Conservation (phyloP, 306 rosid genomes). For the Rubus idaeus region DNA sequence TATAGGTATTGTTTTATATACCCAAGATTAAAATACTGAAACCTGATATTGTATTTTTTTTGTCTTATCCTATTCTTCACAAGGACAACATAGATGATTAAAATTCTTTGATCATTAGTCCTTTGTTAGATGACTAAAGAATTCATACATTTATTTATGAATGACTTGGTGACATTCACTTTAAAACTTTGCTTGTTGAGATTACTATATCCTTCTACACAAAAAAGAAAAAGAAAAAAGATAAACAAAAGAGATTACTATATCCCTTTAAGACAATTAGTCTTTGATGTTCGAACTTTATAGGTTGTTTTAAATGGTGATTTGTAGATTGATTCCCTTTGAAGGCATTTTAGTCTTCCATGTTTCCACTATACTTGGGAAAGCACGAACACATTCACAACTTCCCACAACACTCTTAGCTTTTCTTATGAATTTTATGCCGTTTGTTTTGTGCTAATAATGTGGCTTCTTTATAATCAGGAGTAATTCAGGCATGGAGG, state of each 20-base stretch:
- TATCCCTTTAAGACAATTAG: neutral
- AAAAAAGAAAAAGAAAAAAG: neutral
- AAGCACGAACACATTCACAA: neutral
- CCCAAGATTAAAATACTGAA: neutral
- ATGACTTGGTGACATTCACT: neutral
- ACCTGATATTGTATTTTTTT: neutral
- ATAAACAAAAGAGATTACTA: neutral
- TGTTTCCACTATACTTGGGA: neutral
- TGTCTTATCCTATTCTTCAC: neutral
- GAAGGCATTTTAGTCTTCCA: neutral
- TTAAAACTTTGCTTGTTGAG: neutral
- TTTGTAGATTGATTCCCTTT: neutral
- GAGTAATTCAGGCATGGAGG: slow-evolving; percentile 53
- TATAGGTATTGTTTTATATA: neutral
- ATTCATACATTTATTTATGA: neutral
- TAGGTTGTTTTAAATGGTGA: neutral
- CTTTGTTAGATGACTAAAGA: neutral
- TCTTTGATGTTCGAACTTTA: neutral
- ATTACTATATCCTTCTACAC: neutral
- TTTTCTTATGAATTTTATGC: neutral
- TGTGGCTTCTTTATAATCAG: slow-evolving; percentile 33
- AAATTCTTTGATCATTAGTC: neutral
- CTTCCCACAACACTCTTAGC: neutral
- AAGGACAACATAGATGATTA: neutral
- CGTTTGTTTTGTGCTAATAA: slow-evolving; percentile 24